Base-by-base conservation (phyloP, 1,139 yeast genomes). In the Geotrichum europaeum region DNA sequence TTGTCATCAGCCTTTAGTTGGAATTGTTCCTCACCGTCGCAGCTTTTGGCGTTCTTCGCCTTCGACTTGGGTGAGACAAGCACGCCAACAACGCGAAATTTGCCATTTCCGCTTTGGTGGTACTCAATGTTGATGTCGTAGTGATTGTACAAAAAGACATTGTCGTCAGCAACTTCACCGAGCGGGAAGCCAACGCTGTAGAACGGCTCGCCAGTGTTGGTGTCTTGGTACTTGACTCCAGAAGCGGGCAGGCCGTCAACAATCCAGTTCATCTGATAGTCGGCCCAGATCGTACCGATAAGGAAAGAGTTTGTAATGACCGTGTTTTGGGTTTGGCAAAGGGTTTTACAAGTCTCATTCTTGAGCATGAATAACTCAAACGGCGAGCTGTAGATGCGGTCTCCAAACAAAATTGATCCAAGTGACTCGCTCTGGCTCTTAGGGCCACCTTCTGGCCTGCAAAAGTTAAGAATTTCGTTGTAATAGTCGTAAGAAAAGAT, bases 41-140 rank as follows among this genome's bases (percentile, higher is more conserved):
- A 77, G 10, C 73, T 66, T 18, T 40, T 40, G 47, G 20, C 20
- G 18, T 40, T 40, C 18, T 15, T 15, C 45, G 74, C 72, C 13
- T 84, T 78, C 3, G 96, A 89, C 43, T 73, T 72, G 3, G 97
- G 94, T 56, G 79, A 78, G 4, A 91, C 95, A 6, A 84, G 79
- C 28, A 88, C 96, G 58, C 99, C 99, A 50, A 94, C 99, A 55
- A 94, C 95, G 72, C 99, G 85, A 74, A 76, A 87, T 66, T 81
- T 81, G 64, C 83, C 84, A 28, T 81, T 81, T 15, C 79, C 81
- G 67, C 96, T 83, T 68, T 82, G 76, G 73, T 94, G 98, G 74
- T 90, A 94, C 71, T 92, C 96, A 62, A 94, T 77, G 51, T 75
- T 74, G 67, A 94, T 84, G 59, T 86, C 88, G 73, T 82, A 90